These are phyloP conservation scores for Epicoccum sorghinum DNA, from an alignment of 2,329 filamentous ascomycete genomes.

Conservation along the genomic window DNA sequence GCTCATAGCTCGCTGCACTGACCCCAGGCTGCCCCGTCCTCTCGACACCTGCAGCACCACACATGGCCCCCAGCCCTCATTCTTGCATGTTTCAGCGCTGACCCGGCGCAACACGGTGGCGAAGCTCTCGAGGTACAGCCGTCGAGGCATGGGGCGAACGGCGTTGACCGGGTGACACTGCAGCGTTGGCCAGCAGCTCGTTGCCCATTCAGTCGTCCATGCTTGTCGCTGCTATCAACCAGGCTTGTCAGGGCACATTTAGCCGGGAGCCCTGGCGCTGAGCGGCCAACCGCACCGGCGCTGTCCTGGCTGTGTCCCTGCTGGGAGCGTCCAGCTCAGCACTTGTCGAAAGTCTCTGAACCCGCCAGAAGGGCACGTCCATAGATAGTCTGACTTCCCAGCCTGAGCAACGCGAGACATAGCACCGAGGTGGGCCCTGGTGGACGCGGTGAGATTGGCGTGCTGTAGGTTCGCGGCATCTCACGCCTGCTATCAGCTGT, in stretches of 20 bases:
- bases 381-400: no score
- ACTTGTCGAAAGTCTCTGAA: constrained; percentile 5
- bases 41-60: constrained; percentile 10
- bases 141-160: constrained; percentile 6
- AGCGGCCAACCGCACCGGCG: background rate
- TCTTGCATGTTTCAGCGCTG: constrained; percentile 21
- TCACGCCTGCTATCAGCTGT: constrained; percentile 11
- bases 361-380: constrained; percentile 10
- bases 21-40: background rate
- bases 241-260: background rate
- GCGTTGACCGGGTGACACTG: background rate
- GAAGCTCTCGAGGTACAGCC: constrained; percentile 12
- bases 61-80: constrained; percentile 13
- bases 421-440: background rate
- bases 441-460: constrained; percentile 2
- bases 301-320: constrained; percentile 12
- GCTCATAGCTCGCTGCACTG: constrained; percentile 1
- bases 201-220: background rate
- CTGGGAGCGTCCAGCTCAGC: constrained; percentile 9
- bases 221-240: background rate
- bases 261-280: constrained; percentile 15
- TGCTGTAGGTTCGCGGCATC: background rate
- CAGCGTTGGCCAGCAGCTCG: background rate
- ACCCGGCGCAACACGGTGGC: constrained; percentile 10
- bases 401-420: constrained; percentile 1